Base-by-base conservation (phyloP, 495 filamentous ascomycete genomes). In the Hypoxylon perforatum region DNA sequence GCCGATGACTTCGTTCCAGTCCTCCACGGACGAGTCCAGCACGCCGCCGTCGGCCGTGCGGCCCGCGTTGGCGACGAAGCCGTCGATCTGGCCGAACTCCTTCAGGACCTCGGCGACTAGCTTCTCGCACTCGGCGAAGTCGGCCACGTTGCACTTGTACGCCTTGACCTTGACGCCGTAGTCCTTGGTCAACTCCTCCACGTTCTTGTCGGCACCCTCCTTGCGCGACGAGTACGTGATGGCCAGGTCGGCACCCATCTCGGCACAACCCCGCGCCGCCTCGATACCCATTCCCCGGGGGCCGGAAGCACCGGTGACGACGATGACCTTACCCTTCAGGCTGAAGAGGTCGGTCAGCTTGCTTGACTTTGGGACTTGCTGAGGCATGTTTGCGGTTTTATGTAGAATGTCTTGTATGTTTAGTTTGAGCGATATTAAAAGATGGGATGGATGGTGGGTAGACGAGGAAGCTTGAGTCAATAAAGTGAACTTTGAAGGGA, bases 61-160 rank as follows among this genome's bases (percentile, higher is more conserved):
- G 12, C 81, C 81, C 48, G 81, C 81, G 54, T 81, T 81, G 48
- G 79, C 79, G 56, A 81, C 71, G 65, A 81, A 81, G 17, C 73
- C 79, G 56, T 81, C 79, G 54, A 81, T 79, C 39, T 83, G 81
- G 28, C 85, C 89, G 59, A 88, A 86, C 59, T 87, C 83, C 33
- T 78, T 70, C 19, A 84, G 51, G 7, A 87, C 76, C n/a, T 83
- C 76, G 5, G 73, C 65, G 50, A 90, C 84, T 36, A 89, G 75
- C 51, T 82, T 78, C 48, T 84, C 77, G 15, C 87, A 82, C 9
- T 83, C 78, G 21, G 73, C 68, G n/a, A 75, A 84, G 54, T 91
- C 84, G 51, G 83, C 80, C n/a, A 91, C 82, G 73, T 92, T 84
- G 41, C 85, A 83, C 67, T 85, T 84, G 81, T 90, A 90, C 69